A percentile compares a stretch with the other conserved stretches of the same genome.
Conservation (phyloP, 2,329 filamentous ascomycete genomes). For the Fusarium praegraminearum region DNA sequence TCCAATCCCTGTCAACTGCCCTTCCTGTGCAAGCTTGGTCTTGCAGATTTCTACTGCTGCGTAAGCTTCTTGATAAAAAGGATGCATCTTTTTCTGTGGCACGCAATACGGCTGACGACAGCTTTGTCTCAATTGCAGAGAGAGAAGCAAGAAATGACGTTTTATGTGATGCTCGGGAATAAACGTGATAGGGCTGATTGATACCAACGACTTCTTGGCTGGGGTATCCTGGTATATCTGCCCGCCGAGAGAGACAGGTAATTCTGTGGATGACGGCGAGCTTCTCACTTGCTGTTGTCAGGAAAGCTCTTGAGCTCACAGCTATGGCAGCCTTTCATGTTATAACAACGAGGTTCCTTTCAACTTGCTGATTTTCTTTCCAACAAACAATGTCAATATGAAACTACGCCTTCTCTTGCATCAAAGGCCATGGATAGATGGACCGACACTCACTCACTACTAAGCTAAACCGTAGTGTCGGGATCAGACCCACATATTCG, state of each 20-base stretch:
- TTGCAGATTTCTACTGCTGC: constrained; percentile 12
- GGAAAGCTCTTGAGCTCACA: background rate
- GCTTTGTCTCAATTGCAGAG: background rate
- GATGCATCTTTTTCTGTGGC: constrained; percentile 18
- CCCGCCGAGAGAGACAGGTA: background rate
- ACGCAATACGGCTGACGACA: constrained; percentile 32
- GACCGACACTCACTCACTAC: background rate
- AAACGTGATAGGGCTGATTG: constrained; percentile 24
- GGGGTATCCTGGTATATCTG: background rate
- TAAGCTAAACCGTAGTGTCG: constrained; percentile 9
- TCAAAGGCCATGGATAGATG: background rate
- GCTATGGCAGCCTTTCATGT: background rate
- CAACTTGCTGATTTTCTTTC: background rate
- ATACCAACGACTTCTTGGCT: constrained; percentile 4
- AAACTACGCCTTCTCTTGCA: background rate
- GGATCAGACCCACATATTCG: constrained; percentile 13
- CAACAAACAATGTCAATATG: background rate
- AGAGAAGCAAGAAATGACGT: constrained; percentile 19
- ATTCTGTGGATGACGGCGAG: background rate
- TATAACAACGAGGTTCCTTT: background rate
- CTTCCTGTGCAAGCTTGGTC: constrained; percentile 21
- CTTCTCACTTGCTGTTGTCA: background rate
- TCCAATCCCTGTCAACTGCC: constrained; percentile 14
- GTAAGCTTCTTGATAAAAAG: constrained; percentile 32
- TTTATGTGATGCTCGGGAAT: background rate